phyloP scores from a whole-genome alignment of 192 early-diverging fungal species.

The Coemansia sp. region DNA sequence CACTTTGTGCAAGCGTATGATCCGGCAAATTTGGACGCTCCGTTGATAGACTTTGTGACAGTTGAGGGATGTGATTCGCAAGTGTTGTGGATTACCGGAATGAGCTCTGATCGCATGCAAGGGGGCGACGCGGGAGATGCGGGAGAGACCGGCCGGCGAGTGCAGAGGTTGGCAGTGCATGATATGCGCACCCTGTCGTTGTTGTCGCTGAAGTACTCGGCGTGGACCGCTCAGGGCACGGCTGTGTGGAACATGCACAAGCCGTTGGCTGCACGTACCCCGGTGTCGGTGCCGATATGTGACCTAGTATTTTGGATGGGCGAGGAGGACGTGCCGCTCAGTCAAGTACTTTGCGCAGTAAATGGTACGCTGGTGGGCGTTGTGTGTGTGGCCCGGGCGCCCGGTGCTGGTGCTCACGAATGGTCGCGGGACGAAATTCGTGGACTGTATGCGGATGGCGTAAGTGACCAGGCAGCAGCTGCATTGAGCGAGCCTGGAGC shows the following conservation, averaged over 20 bases:
- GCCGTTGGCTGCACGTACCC: slow-evolving; percentile 58
- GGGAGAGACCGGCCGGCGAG: slow-evolving; percentile 6
- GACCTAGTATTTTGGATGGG: slow-evolving; percentile 65
- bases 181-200: slow-evolving; percentile 68
- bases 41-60: slow-evolving; percentile 53
- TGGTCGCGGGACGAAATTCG: slow-evolving; percentile 37
- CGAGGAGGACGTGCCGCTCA: slow-evolving; percentile 72
- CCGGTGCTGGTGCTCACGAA: slow-evolving; percentile 16
- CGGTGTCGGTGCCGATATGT: slow-evolving; percentile 65
- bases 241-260: slow-evolving; percentile 11
- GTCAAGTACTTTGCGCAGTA: slow-evolving; percentile 76
- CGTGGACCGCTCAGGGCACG: neutral
- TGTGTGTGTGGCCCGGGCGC: slow-evolving; percentile 50
- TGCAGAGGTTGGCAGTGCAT: slow-evolving; percentile 56
- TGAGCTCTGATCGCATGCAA: slow-evolving; percentile 28
- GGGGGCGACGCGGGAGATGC: slow-evolving; percentile 15
- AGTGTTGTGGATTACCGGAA: slow-evolving; percentile 34
- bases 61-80: slow-evolving; percentile 32
- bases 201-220: slow-evolving; percentile 69
- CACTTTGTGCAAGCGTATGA: slow-evolving; percentile 65
- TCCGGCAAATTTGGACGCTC: neutral
- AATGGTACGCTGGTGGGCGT: slow-evolving; percentile 85
- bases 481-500: slow-evolving; percentile 41
- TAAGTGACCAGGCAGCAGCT: slow-evolving; percentile 33
- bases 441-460: slow-evolving; percentile 18